Evolutionary conservation across 106 monocot genomes (phyloP).

Genomic region (Dendrobium officinale): DNA sequence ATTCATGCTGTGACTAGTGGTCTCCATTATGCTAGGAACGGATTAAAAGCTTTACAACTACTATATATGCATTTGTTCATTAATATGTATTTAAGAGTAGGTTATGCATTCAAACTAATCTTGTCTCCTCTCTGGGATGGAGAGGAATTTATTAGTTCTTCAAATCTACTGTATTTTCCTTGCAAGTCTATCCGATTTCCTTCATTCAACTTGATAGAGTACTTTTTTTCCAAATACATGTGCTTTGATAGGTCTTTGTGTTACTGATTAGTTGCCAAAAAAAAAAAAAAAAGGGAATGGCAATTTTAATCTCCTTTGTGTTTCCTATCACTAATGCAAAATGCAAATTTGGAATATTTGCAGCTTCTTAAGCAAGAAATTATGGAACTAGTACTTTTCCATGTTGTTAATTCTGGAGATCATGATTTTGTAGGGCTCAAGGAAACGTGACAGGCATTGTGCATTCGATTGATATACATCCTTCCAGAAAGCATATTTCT

Average conservation of each 20-base stretch:
- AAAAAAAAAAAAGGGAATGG: neutral
- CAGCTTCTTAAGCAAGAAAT: neutral
- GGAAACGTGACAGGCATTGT: conserved; percentile 54
- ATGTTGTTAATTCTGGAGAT: neutral
- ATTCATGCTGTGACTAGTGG: too few species aligned
- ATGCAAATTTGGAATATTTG: neutral
- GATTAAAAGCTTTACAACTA: too few species aligned
- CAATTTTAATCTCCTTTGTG: neutral
- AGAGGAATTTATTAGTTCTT: neutral
- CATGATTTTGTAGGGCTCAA: conserved; percentile 43
- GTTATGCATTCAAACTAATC: neutral
- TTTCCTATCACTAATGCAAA: neutral
- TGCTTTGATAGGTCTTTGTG: neutral
- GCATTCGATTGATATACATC: conserved; percentile 96
- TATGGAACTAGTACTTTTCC: neutral
- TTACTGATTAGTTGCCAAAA: neutral
- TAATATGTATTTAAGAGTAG: too few species aligned
- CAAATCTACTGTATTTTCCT: neutral
- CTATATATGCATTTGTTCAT: too few species aligned
- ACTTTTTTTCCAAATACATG: neutral
- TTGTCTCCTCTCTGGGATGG: neutral
- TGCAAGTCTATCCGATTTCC: neutral
- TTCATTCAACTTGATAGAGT: neutral
- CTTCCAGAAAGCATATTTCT: conserved; percentile 92
- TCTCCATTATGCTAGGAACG: too few species aligned